Base-by-base conservation (phyloP, 352 stramenopile genomes). In the Pythium vanterpoolii region DNA sequence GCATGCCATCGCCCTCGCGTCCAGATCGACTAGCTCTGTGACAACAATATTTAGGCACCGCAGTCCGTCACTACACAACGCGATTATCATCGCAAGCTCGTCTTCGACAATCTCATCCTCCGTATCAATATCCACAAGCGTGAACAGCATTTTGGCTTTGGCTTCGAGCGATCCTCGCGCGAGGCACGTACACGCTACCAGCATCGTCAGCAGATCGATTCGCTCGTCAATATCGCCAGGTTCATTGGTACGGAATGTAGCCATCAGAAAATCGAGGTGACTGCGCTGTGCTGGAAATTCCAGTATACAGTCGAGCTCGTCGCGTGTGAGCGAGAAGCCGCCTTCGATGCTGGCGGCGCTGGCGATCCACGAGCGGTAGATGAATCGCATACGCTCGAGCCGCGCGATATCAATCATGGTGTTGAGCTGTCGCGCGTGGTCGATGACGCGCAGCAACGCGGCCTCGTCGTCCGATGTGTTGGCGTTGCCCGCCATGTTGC, bases 41-140 rank as follows among this genome's bases (percentile, higher is more conserved):
- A 47, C 21, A 48, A 56, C 31, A 0, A 93, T 18, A 0, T 69
- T 62, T 1, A 90, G 66, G 0, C 76, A 66, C 3, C 48, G 38
- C 11, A 93, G 48, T 0, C 80, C 83, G 11, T 77, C 62, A 33
- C 55, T 76, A 40, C 72, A 86, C 7, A 77, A 62, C 11, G 73
- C 74, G n/a, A 93, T 67, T 4, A 87, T 56, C 47, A 93, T 71
- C 24, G 77, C 80, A 43, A 93, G 66, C 62, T 90, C 80, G 30
- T 79, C 71, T 56, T 88, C 78, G 56, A 81, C 72, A 39, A 89
- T 80, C 55, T 92, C 83, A 63, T 92, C 83, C 47, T 92, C 83
- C 1, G 67, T 78, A 53, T 92, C 80, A 43, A 92, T 65, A 55
- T 90, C 83, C 36, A 89, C 76, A 44, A 90, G 69, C 34, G 70